phyloP scores from a whole-genome alignment of 768 basidiomycete genomes.

The Podaxis carcinomalis region DNA sequence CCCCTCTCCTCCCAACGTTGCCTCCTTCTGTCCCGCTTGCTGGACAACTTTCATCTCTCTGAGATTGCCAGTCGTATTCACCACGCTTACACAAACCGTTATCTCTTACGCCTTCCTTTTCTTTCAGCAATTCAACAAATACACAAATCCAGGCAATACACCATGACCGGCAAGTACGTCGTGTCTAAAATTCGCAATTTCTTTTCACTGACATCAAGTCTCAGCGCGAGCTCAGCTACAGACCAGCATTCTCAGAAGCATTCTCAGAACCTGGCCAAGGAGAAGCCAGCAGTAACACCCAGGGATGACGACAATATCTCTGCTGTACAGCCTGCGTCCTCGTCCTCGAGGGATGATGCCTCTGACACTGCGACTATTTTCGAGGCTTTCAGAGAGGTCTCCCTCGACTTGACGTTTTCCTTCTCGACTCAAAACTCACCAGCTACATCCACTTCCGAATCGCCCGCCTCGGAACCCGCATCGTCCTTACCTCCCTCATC shows the following conservation, averaged over 20 bases:
- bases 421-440: constrained; percentile 40
- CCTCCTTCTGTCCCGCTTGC: background rate
- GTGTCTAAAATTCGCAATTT: background rate
- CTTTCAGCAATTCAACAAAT: background rate
- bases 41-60: background rate
- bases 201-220: background rate
- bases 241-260: constrained; percentile 15
- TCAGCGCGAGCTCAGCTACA: constrained; percentile 8
- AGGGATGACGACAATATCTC: constrained; percentile 22
- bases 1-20: background rate
- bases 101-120: background rate
- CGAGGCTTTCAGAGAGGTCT: constrained; percentile 41
- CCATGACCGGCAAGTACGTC: constrained; percentile 1
- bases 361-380: constrained; percentile 24
- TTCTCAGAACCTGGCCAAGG: constrained; percentile 20
- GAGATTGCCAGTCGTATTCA: background rate
- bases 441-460: constrained; percentile 27
- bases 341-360: constrained; percentile 12
- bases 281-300: constrained; percentile 10
- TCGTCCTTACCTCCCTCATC: constrained; percentile 28
- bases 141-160: background rate
- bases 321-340: constrained; percentile 19
- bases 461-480: constrained; percentile 22
- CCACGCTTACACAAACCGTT: background rate
- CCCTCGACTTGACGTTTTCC: constrained; percentile 38